These are phyloP conservation scores for Colletotrichum limetticola DNA, from an alignment of 2,329 filamentous ascomycete genomes.

Conservation along the genomic window DNA sequence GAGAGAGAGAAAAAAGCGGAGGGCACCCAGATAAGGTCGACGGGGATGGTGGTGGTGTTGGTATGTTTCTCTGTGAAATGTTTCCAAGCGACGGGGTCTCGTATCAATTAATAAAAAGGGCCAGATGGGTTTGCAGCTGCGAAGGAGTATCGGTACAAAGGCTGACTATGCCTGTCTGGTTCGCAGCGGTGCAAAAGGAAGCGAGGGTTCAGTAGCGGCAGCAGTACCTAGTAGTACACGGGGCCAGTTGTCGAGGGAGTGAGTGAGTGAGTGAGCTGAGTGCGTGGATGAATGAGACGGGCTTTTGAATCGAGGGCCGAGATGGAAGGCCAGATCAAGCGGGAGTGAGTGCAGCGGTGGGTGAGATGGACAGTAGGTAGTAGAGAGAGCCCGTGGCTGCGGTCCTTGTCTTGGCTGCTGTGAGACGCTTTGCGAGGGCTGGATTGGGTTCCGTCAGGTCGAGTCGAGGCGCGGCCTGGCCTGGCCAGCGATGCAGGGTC, in stretches of 20 bases:
- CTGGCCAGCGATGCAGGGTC: not conserved
- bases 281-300: not conserved
- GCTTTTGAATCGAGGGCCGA: not conserved
- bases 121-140: slow-evolving; percentile 1
- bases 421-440: not conserved
- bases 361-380: not conserved
- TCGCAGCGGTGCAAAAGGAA: slow-evolving; percentile 5
- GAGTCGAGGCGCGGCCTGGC: not conserved
- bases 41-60: not conserved
- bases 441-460: not conserved
- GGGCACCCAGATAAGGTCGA: not conserved
- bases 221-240: slow-evolving; percentile 11
- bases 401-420: not conserved
- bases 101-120: slow-evolving; percentile 23
- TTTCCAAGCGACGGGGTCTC: slow-evolving; percentile 14
- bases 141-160: slow-evolving; percentile 13
- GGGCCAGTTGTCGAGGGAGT: not conserved
- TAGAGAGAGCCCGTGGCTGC: not conserved
- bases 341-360: not conserved
- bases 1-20: not conserved
- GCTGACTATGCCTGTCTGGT: slow-evolving; percentile 1
- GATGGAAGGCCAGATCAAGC: not conserved
- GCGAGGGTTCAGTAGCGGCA: not conserved
- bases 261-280: not conserved
- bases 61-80: not conserved